phyloP scores from a whole-genome alignment of 257 asterid species.

The Scutellaria baicalensis region DNA sequence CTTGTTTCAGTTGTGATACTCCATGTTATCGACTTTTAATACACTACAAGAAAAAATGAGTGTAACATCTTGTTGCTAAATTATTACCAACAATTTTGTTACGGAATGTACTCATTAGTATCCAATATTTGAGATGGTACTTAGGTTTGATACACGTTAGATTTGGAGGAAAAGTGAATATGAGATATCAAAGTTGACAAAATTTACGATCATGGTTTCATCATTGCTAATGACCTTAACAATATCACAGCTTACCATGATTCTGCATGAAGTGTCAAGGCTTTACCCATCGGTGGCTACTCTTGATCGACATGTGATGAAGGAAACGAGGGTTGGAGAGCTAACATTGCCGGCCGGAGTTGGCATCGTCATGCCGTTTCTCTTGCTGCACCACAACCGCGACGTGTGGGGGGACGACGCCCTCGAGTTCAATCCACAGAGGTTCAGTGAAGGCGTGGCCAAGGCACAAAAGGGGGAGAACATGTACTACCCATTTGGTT shows the following conservation, averaged over 20 bases:
- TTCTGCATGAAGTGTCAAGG: conserved; percentile 34
- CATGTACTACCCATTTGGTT: conserved; percentile 28
- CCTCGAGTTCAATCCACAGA: conserved; percentile 33
- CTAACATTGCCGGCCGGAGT: conserved; percentile 25
- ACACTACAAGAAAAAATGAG: too few species aligned
- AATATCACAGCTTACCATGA: conserved; percentile 27
- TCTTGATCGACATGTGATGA: not conserved
- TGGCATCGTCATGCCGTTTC: not conserved
- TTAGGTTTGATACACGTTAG: too few species aligned
- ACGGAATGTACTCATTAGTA: too few species aligned
- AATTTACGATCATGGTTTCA: too few species aligned
- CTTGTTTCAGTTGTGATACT: too few species aligned
- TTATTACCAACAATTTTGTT: too few species aligned
- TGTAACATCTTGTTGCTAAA: too few species aligned
- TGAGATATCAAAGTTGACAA: too few species aligned
- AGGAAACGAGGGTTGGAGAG: conserved; percentile 28
- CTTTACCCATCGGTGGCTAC: conserved; percentile 18
- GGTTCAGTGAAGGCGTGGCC: conserved; percentile 33
- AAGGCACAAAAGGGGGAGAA: conserved; percentile 24
- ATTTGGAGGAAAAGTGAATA: too few species aligned
- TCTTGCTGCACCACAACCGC: conserved; percentile 16
- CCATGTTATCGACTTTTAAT: too few species aligned
- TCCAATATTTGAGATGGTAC: too few species aligned
- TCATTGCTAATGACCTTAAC: not conserved
- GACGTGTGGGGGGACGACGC: conserved; percentile 40